Percentiles rank a stretch among this genome's conserved stretches.
Conservation (phyloP, 371 early-diverging fungal species). For the Catenaria anguillulae region DNA sequence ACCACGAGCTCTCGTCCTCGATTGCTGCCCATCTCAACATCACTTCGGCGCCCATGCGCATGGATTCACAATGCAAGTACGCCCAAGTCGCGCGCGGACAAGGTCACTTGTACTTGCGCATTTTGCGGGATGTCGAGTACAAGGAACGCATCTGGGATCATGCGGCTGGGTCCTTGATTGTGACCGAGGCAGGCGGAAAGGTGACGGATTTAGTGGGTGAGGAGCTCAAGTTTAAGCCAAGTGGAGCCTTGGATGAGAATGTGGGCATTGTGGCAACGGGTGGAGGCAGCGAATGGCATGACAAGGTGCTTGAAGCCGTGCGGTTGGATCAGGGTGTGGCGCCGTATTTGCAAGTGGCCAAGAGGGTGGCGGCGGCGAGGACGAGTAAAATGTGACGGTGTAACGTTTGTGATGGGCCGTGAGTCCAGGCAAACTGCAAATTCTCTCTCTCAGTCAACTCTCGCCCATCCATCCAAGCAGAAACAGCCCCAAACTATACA, state of each 20-base stretch:
- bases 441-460: too few species aligned
- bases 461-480: too few species aligned
- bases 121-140: constrained; percentile 59
- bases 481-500: too few species aligned
- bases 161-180: constrained; percentile 76
- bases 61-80: constrained; percentile 94
- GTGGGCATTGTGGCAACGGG: constrained; percentile 79
- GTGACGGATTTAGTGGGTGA: constrained; percentile 72
- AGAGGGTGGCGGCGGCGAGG: too few species aligned
- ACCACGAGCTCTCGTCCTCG: constrained; percentile 57
- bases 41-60: constrained; percentile 49
- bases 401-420: too few species aligned
- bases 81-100: constrained; percentile 72
- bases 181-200: constrained; percentile 87
- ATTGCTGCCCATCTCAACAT: constrained; percentile 63
- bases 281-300: constrained; percentile 33
- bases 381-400: too few species aligned
- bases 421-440: too few species aligned
- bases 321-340: constrained; percentile 20
- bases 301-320: constrained; percentile 46
- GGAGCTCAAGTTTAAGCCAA: constrained; percentile 74
- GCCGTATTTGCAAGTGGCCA: background rate
- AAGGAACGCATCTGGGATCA: constrained; percentile 98
- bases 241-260: constrained; percentile 64
- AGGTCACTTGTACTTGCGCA: constrained; percentile 76